These are phyloP conservation scores for Psilocybe mexicana DNA, from an alignment of 1,284 basidiomycete species.

Conservation along the genomic window DNA sequence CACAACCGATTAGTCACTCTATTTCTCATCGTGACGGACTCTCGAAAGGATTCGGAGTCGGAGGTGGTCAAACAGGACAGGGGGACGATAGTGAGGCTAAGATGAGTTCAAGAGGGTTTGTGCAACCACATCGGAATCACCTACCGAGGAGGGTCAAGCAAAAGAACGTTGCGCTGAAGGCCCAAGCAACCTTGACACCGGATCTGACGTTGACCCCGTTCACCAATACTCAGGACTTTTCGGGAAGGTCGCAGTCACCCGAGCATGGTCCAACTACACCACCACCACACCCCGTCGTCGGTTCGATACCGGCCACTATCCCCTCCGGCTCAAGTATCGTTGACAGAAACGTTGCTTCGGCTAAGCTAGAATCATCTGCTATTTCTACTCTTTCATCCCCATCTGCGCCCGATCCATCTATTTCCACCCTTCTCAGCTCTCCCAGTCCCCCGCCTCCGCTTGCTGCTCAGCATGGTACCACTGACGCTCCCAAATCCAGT, in stretches of 20 bases:
- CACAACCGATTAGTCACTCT: neutral
- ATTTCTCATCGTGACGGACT: neutral
- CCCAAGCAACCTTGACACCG: neutral
- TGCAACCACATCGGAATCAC: constrained; percentile 4
- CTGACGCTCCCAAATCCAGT: too few species aligned
- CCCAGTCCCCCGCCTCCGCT: too few species aligned
- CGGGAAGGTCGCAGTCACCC: too few species aligned
- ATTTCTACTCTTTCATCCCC: neutral
- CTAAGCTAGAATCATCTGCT: neutral
- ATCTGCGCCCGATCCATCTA: too few species aligned
- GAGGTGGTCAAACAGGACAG: neutral
- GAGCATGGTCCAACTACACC: too few species aligned
- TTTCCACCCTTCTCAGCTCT: too few species aligned
- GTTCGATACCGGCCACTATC: neutral
- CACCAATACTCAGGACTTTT: neutral
- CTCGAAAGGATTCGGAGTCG: neutral
- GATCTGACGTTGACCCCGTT: neutral
- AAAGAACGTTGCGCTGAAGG: neutral
- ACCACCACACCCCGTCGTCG: too few species aligned
- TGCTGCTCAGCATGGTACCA: too few species aligned
- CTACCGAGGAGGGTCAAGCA: neutral
- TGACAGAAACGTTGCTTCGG: neutral
- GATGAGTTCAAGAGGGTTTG: constrained; percentile 4
- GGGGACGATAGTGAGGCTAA: neutral
- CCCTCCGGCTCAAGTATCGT: neutral